Conservation (phyloP, 1,139 yeast species). For the Hansenula anomala region DNA sequence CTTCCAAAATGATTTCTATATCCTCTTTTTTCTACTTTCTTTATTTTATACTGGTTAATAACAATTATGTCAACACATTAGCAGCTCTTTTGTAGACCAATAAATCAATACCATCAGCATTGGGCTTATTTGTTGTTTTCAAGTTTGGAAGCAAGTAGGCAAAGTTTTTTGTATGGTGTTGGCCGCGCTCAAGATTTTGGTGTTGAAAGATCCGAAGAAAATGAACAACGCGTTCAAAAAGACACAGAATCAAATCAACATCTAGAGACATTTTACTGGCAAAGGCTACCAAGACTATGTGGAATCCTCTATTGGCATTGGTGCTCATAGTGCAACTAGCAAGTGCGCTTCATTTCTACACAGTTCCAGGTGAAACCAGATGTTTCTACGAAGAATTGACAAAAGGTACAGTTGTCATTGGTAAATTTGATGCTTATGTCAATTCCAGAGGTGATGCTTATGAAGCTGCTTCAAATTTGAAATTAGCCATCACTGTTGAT, state of each 20-base stretch:
- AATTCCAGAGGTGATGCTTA: conserved; percentile 29
- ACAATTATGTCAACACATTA: too few relatives aligned
- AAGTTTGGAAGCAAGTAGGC: too few relatives aligned
- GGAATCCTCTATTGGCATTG: background rate
- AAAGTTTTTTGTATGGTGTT: background rate
- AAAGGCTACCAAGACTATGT: background rate
- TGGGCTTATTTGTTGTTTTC: too few relatives aligned
- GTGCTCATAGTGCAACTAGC: conserved; percentile 1
- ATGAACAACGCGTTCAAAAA: background rate
- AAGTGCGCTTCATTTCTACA: conserved; percentile 26
- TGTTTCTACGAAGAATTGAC: conserved; percentile 55
- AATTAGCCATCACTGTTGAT: conserved; percentile 41
- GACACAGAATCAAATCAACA: background rate
- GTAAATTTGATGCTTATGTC: conserved; percentile 33
- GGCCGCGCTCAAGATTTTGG: background rate
- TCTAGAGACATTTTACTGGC: too few relatives aligned
- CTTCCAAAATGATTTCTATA: too few relatives aligned
- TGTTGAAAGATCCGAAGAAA: too few relatives aligned
- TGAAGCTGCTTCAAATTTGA: conserved; percentile 30
- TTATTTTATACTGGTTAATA: too few relatives aligned
- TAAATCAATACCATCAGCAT: too few relatives aligned
- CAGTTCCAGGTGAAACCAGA: conserved; percentile 29
- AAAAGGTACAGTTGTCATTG: conserved; percentile 45
- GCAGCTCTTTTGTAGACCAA: too few relatives aligned
- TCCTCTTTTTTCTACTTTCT: too few relatives aligned